Base-by-base conservation (phyloP, 208 protist genomes). In the Leishmania lainsoni region DNA sequence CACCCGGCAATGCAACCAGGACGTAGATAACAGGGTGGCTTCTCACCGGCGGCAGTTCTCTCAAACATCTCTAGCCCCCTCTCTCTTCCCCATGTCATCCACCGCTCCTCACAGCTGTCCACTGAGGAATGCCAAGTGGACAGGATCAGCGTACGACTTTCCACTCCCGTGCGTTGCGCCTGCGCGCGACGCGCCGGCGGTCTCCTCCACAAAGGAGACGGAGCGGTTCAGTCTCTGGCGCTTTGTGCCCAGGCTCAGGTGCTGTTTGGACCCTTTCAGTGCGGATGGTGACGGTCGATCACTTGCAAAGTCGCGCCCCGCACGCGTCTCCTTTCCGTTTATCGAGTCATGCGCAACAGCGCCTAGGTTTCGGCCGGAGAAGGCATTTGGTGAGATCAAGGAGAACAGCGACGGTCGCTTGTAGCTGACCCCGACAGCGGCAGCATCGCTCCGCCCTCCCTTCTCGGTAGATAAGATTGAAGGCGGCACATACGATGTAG, bases 161-260 rank as follows among this genome's bases (percentile, higher is more conserved):
- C 54, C 8, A 48, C 51, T 52, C 20, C 42, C 26, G 54, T 5
- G 14, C 3, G 54, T 1, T 32, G 22, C n/a, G 42, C 22, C 51
- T 61, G 49, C 35, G 16, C 3, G 26, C 26, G 45, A 26, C 10
- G 45, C 32, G n/a, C 39, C 51, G 14, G n/a, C 17, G 26, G 58
- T 58, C 32, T 85, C 81, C 6, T 72, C 70, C 3, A 29, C 71
- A 68, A 85, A 85, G 2, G 81, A 85, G 5, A 85, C 81, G 2
- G 76, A 77, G 51, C 81, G 76, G 8, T 58, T 58, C 29, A 56
- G 70, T 10, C 56, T 49, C 2, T 65, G 81, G 4, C 72, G 81
- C 69, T 72, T 73, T 20, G 76, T 51, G 58, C 76, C 81, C 1
- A 63, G 39, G 59, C 70, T 66, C 16, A 52, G 75, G 32, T 49